Conservation (phyloP, 371 early-diverging fungal genomes). For the Zychaea mexicana region DNA sequence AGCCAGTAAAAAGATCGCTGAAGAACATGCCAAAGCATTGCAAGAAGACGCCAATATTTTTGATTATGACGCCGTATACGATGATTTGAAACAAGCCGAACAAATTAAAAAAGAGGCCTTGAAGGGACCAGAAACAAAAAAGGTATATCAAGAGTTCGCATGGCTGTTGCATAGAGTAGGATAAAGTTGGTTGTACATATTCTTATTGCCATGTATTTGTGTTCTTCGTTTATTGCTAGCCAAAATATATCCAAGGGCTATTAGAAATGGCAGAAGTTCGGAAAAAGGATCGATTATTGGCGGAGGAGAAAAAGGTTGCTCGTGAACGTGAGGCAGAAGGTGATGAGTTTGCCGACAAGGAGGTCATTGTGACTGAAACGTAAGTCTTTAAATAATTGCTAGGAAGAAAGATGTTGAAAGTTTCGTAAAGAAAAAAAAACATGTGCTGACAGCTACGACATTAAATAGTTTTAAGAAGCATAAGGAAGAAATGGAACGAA, state of each 20-base stretch:
- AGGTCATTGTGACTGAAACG: constrained; percentile 86
- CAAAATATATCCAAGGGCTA: constrained; percentile 81
- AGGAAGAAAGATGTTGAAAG: no score
- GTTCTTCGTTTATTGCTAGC: constrained; percentile 29
- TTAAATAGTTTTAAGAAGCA: constrained; percentile 69
- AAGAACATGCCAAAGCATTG: constrained; percentile 67
- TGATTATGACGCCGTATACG: constrained; percentile 92
- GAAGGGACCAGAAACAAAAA: constrained; percentile 36
- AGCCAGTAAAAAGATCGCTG: constrained; percentile 42
- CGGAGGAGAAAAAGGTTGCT: constrained; percentile 79
- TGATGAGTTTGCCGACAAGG: constrained; percentile 66
- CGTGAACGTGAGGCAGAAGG: constrained; percentile 69
- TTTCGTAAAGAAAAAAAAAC: no score
- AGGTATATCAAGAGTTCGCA: constrained; percentile 11
- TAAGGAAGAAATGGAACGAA: constrained; percentile 74
- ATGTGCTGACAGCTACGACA: background rate
- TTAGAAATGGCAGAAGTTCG: constrained; percentile 78
- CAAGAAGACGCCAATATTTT: constrained; percentile 84
- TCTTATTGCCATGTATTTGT: no score
- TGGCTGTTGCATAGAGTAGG: background rate
- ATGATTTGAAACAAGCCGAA: constrained; percentile 76
- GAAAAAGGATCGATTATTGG: constrained; percentile 81
- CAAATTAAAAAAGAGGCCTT: constrained; percentile 47
- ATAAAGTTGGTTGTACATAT: no score
- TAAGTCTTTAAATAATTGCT: constrained; percentile 50